Evolutionary conservation across 768 basidiomycete species (phyloP).

Genomic region (Lentinula edodes): DNA sequence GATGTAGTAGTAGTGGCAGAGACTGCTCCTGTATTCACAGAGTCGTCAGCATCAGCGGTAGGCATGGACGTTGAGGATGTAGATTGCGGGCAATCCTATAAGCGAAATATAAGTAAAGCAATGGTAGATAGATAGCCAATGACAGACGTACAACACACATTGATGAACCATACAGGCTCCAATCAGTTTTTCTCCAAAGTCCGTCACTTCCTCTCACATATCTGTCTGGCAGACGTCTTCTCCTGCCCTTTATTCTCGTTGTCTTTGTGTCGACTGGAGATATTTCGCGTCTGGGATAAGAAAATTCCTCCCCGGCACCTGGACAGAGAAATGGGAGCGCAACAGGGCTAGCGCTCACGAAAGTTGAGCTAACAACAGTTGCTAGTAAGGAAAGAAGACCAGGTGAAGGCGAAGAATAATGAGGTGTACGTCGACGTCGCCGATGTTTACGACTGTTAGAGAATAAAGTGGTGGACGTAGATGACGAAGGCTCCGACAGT

Average conservation of each 20-base stretch:
- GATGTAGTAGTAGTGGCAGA: not conserved
- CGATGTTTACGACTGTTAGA: slow-evolving; percentile 17
- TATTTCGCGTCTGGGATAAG: not conserved
- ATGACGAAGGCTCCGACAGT: slow-evolving; percentile 2
- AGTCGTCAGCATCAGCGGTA: slow-evolving; percentile 1
- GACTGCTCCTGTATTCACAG: not conserved
- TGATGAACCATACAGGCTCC: slow-evolving; percentile 69
- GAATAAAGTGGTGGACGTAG: slow-evolving; percentile 5
- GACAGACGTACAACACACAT: slow-evolving; percentile 44
- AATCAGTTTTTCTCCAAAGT: slow-evolving; percentile 49
- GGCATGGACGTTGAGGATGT: not conserved
- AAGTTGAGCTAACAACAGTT: slow-evolving; percentile 39
- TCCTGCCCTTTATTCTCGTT: slow-evolving; percentile 1
- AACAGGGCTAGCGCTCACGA: slow-evolving; percentile 42
- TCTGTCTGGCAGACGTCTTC: slow-evolving; percentile 42
- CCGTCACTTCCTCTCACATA: slow-evolving; percentile 50
- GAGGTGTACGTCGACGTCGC: slow-evolving; percentile 16
- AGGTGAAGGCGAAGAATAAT: slow-evolving; percentile 35
- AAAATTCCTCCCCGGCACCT: slow-evolving; percentile 24
- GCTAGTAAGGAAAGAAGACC: slow-evolving; percentile 52
- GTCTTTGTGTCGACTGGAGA: not conserved
- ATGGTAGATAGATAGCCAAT: not conserved
- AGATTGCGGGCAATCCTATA: not conserved
- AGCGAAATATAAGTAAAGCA: not conserved
- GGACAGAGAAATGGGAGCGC: slow-evolving; percentile 65